A percentile compares a stretch with the other conserved stretches of the same genome.
These are phyloP conservation scores for Cucumis melo DNA, from an alignment of 306 rosid genomes.

Conservation along the genomic window DNA sequence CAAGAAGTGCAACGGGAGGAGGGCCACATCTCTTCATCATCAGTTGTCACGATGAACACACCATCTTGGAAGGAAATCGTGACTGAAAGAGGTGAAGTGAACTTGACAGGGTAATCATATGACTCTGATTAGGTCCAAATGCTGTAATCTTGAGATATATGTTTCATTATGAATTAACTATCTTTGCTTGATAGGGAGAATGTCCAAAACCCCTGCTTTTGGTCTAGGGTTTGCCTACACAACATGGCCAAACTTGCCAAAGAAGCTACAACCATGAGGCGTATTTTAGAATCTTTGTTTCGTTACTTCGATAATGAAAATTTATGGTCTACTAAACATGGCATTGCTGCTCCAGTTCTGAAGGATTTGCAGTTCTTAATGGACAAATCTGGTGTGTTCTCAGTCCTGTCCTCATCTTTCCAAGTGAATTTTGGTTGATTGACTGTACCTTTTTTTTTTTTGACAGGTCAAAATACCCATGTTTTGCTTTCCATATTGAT, in stretches of 20 bases:
- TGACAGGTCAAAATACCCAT: conserved; percentile 70
- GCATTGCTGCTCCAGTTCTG: conserved; percentile 64
- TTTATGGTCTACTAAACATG: conserved; percentile 55
- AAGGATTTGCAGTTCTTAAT: conserved; percentile 67
- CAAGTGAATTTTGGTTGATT: not conserved
- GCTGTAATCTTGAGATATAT: conserved; percentile 4
- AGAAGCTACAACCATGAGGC: conserved; percentile 84
- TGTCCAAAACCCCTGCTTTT: conserved; percentile 58
- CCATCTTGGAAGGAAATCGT: conserved; percentile 54
- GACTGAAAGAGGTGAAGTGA: conserved; percentile 46
- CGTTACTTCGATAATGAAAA: conserved; percentile 63
- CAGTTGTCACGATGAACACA: conserved; percentile 28
- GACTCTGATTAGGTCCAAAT: conserved; percentile 8
- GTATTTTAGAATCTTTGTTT: conserved; percentile 79
- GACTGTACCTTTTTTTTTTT: not conserved
- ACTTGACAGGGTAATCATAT: conserved; percentile 44
- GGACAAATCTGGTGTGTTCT: conserved; percentile 56
- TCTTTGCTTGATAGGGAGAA: conserved; percentile 54
- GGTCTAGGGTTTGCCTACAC: conserved; percentile 87
- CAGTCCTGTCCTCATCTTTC: not conserved
- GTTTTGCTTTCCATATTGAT: conserved; percentile 65
- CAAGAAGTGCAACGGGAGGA: conserved; percentile 39
- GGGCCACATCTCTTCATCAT: conserved; percentile 31
- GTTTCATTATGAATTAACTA: conserved; percentile 10
- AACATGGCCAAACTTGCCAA: conserved; percentile 87